Evolutionary conservation across 2,329 filamentous ascomycete genomes (phyloP).

Genomic region (Proliferodiscus dingleyae): DNA sequence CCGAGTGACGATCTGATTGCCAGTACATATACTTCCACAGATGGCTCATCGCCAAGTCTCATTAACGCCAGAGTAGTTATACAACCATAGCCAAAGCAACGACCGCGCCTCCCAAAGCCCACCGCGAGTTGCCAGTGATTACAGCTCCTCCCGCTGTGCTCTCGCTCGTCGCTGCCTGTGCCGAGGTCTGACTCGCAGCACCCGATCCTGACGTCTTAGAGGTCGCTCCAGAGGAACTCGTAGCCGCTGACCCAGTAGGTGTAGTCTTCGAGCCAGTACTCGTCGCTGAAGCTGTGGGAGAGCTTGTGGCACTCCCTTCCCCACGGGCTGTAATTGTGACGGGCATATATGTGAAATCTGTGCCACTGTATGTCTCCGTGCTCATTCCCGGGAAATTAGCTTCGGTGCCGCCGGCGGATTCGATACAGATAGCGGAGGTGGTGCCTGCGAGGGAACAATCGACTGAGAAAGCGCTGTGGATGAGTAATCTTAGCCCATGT

Average conservation of each 20-base stretch:
- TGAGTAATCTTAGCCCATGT: too few relatives aligned
- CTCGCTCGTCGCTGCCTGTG: constrained; percentile 1
- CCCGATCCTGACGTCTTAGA: constrained; percentile 1
- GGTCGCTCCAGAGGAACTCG: neutral
- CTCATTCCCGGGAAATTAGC: constrained; percentile 18
- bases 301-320: constrained; percentile 1
- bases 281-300: neutral
- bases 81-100: constrained; percentile 11
- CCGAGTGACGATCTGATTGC: too few relatives aligned
- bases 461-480: constrained; percentile 14
- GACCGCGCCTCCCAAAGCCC: constrained; percentile 17
- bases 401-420: constrained; percentile 16
- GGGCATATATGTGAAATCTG: constrained; percentile 15
- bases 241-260: neutral
- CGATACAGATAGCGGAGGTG: constrained; percentile 18
- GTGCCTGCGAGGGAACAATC: constrained; percentile 20
- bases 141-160: constrained; percentile 10
- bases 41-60: too few relatives aligned
- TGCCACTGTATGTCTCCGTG: constrained; percentile 15
- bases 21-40: too few relatives aligned
- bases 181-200: constrained; percentile 1
- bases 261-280: constrained; percentile 3
- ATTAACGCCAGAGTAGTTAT: neutral
- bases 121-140: constrained; percentile 9
- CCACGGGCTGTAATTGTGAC: constrained; percentile 14